A percentile compares a stretch with the other conserved stretches of the same genome.
Evolutionary conservation across 192 early-diverging fungal species (phyloP).

Genomic region (Coemansia interrupta): DNA sequence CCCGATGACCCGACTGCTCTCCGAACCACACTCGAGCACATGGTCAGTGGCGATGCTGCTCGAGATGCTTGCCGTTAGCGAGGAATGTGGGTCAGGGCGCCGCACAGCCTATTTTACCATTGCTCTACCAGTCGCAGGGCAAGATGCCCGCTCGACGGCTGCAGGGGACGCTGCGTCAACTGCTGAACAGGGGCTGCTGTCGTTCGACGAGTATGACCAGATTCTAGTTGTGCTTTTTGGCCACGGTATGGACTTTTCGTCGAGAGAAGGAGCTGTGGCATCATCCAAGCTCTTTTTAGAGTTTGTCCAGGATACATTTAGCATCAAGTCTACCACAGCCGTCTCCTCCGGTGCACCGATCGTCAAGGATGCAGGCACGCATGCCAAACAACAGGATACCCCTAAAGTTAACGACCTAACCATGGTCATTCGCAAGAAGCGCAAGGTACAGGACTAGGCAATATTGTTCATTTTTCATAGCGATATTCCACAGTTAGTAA

Average conservation of each 20-base stretch:
- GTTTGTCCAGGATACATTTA: constrained; percentile 11
- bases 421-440: constrained; percentile 38
- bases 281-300: constrained; percentile 23
- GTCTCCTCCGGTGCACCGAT: constrained; percentile 15
- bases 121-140: constrained; percentile 9
- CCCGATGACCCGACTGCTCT: constrained; percentile 46
- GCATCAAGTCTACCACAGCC: constrained; percentile 5
- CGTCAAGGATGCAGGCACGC: background rate
- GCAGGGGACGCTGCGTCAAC: background rate
- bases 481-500: background rate
- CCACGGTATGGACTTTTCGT: constrained; percentile 41
- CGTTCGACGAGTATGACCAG: constrained; percentile 33
- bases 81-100: constrained; percentile 72
- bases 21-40: constrained; percentile 18
- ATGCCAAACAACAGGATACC: background rate
- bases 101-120: constrained; percentile 63
- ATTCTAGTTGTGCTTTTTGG: constrained; percentile 35
- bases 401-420: constrained; percentile 36
- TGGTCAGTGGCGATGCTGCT: constrained; percentile 61
- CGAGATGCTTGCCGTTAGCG: constrained; percentile 64
- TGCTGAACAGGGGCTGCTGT: constrained; percentile 22
- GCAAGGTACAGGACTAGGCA: constrained; percentile 18
- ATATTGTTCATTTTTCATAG: background rate
- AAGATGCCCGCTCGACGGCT: background rate
- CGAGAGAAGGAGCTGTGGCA: constrained; percentile 4